Evolutionary conservation across 164 flowering plant genomes (phyloP).

Genomic region (Stephania yunnanensis): DNA sequence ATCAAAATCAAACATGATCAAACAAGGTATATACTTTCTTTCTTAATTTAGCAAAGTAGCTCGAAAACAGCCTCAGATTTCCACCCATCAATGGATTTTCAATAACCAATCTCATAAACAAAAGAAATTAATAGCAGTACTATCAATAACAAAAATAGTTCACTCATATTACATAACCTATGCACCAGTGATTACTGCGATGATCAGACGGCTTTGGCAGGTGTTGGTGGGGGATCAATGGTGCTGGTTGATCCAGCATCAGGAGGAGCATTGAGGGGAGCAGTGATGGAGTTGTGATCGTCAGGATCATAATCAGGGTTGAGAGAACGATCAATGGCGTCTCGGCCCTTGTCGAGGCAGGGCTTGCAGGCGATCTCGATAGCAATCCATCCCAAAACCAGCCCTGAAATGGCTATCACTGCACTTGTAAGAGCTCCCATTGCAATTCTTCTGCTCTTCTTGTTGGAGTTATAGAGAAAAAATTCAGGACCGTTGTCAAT

Average conservation of each 20-base stretch:
- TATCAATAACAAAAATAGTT: neutral
- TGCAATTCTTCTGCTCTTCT: constrained; percentile 3
- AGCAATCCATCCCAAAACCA: constrained; percentile 75
- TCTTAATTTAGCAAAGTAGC: no score
- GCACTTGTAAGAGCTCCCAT: constrained; percentile 83
- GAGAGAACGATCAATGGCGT: constrained; percentile 82
- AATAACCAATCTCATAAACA: no score
- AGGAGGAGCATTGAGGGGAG: constrained; percentile 42
- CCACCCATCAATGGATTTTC: no score
- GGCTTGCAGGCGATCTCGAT: constrained; percentile 97
- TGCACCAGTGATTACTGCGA: neutral
- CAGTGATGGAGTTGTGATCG: constrained; percentile 34
- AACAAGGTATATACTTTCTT: no score
- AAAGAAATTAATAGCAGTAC: neutral
- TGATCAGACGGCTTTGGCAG: constrained; percentile 20
- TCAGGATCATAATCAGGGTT: constrained; percentile 93
- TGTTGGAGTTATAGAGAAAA: no score
- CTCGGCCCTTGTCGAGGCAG: constrained; percentile 90
- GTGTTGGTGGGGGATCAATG: constrained; percentile 7
- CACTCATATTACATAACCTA: neutral
- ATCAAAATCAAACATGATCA: no score
- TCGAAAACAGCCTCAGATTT: no score
- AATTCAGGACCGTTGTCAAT: no score
- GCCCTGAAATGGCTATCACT: constrained; percentile 71
- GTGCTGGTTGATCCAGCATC: neutral